Evolutionary conservation across 805 yeast genomes (phyloP).

Genomic region (Ogataea dorogensis): DNA sequence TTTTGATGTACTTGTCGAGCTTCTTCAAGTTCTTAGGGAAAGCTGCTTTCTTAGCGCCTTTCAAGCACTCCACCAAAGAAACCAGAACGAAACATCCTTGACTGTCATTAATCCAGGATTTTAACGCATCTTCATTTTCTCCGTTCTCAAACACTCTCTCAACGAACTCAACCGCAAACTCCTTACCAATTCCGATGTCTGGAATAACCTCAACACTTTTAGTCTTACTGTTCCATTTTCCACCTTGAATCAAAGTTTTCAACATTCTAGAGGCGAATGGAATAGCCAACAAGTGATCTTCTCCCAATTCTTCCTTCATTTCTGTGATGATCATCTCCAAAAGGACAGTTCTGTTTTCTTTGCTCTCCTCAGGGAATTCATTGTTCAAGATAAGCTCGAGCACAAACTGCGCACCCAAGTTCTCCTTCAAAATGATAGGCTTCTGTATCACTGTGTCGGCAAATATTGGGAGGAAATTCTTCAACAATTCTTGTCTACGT

Average conservation of each 20-base stretch:
- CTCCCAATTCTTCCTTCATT: conserved; percentile 68
- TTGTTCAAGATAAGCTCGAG: conserved; percentile 66
- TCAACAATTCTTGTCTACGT: conserved; percentile 69
- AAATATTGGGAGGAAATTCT: conserved; percentile 63
- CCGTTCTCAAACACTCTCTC: conserved; percentile 47
- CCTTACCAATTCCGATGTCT: conserved; percentile 49
- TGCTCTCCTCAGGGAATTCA: conserved; percentile 34
- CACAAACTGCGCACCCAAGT: conserved; percentile 80
- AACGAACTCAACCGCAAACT: conserved; percentile 53
- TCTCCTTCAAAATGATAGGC: conserved; percentile 57
- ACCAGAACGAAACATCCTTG: conserved; percentile 81
- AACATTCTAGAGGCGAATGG: conserved; percentile 74
- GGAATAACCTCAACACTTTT: conserved; percentile 47
- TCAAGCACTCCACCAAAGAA: conserved; percentile 68
- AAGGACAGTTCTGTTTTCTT: conserved; percentile 39
- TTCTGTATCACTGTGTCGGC: conserved; percentile 52
- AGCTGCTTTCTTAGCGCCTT: conserved; percentile 40
- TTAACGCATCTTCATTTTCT: conserved; percentile 49
- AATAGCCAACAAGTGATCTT: conserved; percentile 63
- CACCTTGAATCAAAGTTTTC: conserved; percentile 78
- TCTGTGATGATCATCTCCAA: conserved; percentile 55
- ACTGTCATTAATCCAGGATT: conserved; percentile 61
- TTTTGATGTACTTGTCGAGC: conserved; percentile 42
- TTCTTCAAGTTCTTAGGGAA: conserved; percentile 56
- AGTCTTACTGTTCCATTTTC: conserved; percentile 72